Evolutionary conservation across 371 early-diverging fungal species (phyloP), one percentile per base, ranked within the genome.

Genomic region (Zychaea mexicana): DNA sequence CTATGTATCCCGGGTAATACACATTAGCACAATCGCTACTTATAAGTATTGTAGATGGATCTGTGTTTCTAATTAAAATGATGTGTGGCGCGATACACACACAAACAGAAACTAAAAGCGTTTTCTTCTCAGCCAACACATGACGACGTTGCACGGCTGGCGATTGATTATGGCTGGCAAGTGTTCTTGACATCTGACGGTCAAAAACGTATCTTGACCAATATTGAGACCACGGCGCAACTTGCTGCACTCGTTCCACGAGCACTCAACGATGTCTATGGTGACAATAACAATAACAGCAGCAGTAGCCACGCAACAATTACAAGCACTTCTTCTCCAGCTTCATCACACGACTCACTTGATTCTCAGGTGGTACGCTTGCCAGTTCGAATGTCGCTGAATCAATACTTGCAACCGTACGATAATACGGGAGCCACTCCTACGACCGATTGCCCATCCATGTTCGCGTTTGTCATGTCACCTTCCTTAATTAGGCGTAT

Each of bases 91-190:
- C n/a, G n/a, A n/a, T n/a, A n/a, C n/a, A n/a, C n/a, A n/a, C n/a
- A n/a, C n/a, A n/a, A n/a, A n/a, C n/a, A n/a, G n/a, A n/a, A n/a
- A n/a, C n/a, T n/a, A n/a, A n/a, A n/a, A n/a, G 17, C 12, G 24
- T 15, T 28, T 46, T 26, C 60, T 31, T 47, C 56, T 36, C 52
- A 69, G 70, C 28, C 62, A 12, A 36, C 47, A 2, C 22, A 47
- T 9, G 70, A 69, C 47, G 70, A 69, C 62, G 65, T 69, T 13
- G 60, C 70, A 27, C 52, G 70, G 28, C 33, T 69, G 10, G 66
- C 65, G 2, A 57, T 59, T 28, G 66, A 65, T 36, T 69, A 65
- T 62, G 70, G 70, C 6, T 69, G 70, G 70, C 33, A 69, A 36
- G 65, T 69, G 10, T 57, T 54, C 0, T 28, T 65, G 46, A 22